These are phyloP conservation scores for Apophysomyces elegans DNA, from an alignment of 371 early-diverging fungal species.

Conservation along the genomic window DNA sequence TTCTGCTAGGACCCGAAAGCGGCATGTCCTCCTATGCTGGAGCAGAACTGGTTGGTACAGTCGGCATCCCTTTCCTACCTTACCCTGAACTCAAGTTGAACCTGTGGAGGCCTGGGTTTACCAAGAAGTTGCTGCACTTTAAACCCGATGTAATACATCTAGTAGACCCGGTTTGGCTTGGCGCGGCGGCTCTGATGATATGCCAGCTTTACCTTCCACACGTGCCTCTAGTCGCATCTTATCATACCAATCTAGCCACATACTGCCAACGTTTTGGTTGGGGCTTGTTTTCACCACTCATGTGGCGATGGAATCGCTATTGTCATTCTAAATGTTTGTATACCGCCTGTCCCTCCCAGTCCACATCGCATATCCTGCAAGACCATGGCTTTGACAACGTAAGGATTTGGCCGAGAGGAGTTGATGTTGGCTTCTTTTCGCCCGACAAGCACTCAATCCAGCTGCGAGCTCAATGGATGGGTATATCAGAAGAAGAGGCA, in stretches of 20 bases:
- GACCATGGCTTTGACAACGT: conserved; percentile 40
- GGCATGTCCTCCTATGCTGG: conserved; percentile 41
- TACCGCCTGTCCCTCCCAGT: conserved; percentile 47
- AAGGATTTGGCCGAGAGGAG: conserved; percentile 50
- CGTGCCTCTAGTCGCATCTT: conserved; percentile 51
- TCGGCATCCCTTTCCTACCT: conserved; percentile 46
- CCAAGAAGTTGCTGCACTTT: conserved; percentile 36
- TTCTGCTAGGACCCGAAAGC: conserved; percentile 50
- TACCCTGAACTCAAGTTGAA: conserved; percentile 58
- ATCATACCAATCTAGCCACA: conserved; percentile 53
- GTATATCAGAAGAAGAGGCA: conserved; percentile 12
- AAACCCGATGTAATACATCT: conserved; percentile 52
- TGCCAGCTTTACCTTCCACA: conserved; percentile 27
- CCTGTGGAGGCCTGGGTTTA: conserved; percentile 49
- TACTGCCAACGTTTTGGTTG: conserved; percentile 54
- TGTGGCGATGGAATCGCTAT: conserved; percentile 56
- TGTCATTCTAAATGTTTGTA: conserved; percentile 44
- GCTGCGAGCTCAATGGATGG: conserved; percentile 39
- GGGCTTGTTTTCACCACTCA: conserved; percentile 38
- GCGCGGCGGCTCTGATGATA: conserved; percentile 36
- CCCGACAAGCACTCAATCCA: conserved; percentile 28
- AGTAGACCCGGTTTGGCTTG: conserved; percentile 55
- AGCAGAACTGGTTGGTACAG: conserved; percentile 47
- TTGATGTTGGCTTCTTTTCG: conserved; percentile 40
- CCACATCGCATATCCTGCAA: conserved; percentile 35